Conservation (phyloP, 1,139 yeast genomes). For the Yamadazyma aaseri region DNA sequence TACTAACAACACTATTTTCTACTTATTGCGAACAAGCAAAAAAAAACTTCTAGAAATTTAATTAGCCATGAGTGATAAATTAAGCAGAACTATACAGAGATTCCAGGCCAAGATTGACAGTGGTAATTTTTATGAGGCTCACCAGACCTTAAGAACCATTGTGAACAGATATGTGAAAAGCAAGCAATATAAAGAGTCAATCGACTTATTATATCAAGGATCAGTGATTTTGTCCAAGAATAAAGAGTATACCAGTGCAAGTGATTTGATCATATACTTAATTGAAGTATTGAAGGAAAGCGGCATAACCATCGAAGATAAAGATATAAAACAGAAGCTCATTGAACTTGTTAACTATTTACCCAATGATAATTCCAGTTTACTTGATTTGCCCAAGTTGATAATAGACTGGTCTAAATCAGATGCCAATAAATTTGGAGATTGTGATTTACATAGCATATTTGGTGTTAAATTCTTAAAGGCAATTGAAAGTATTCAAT, state of each 20-base stretch:
- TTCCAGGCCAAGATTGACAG: conserved; percentile 67
- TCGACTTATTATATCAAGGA: conserved; percentile 70
- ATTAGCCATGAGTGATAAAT: conserved; percentile 35
- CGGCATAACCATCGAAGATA: conserved; percentile 27
- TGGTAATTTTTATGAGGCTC: conserved; percentile 90
- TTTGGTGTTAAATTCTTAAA: conserved; percentile 65
- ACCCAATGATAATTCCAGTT: conserved; percentile 65
- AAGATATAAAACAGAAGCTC: conserved; percentile 37
- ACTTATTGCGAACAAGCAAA: background rate
- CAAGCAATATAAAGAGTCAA: conserved; percentile 66
- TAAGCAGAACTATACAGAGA: conserved; percentile 59
- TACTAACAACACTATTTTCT: too few species aligned
- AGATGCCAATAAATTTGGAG: conserved; percentile 58
- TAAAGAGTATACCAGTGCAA: conserved; percentile 74
- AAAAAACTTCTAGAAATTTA: conserved; percentile 1
- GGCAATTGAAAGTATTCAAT: conserved; percentile 24
- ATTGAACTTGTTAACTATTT: conserved; percentile 37
- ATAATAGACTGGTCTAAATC: conserved; percentile 63
- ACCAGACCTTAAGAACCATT: conserved; percentile 86
- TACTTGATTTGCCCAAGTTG: conserved; percentile 65
- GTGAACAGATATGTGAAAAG: conserved; percentile 78
- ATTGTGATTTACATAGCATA: conserved; percentile 69
- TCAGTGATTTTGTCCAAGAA: conserved; percentile 66
- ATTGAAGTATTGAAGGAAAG: conserved; percentile 65
- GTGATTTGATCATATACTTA: conserved; percentile 73